Conservation (phyloP, 805 yeast species). For the Kodamaea sagamina region DNA sequence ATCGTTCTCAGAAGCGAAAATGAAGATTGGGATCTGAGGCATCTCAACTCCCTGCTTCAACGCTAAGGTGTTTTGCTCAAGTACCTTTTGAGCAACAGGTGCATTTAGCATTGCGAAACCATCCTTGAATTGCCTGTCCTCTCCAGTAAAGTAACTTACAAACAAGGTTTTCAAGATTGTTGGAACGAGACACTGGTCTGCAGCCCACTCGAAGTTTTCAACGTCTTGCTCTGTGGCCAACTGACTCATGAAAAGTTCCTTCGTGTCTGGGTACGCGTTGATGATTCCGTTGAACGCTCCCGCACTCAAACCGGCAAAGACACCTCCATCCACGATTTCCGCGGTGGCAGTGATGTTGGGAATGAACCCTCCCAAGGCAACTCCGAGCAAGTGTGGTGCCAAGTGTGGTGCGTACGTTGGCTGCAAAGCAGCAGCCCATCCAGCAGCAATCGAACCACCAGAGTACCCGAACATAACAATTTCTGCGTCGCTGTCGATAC, state of each 20-base stretch:
- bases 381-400: constrained; percentile 24
- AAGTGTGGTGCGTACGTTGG: constrained; percentile 29
- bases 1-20: constrained; percentile 16
- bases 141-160: constrained; percentile 17
- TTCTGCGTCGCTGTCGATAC: constrained; percentile 19
- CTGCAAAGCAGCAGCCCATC: constrained; percentile 28
- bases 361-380: constrained; percentile 39
- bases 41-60: constrained; percentile 2
- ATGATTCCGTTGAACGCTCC: constrained; percentile 32
- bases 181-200: constrained; percentile 9
- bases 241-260: background rate
- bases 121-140: constrained; percentile 12
- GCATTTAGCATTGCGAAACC: constrained; percentile 22
- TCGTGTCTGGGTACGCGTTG: constrained; percentile 32
- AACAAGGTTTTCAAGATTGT: constrained; percentile 4
- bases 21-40: constrained; percentile 14
- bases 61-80: constrained; percentile 10
- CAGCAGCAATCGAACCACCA: constrained; percentile 27
- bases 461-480: constrained; percentile 27
- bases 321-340: constrained; percentile 24
- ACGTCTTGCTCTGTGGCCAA: background rate
- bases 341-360: constrained; percentile 33
- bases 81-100: constrained; percentile 5
- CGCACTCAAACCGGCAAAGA: constrained; percentile 32
- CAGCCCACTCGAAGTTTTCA: constrained; percentile 10